A percentile compares a stretch with the other conserved stretches of the same genome.
These are phyloP conservation scores for Ensete ventricosum DNA, from an alignment of 176 grass and related monocot genomes.

Conservation along the genomic window DNA sequence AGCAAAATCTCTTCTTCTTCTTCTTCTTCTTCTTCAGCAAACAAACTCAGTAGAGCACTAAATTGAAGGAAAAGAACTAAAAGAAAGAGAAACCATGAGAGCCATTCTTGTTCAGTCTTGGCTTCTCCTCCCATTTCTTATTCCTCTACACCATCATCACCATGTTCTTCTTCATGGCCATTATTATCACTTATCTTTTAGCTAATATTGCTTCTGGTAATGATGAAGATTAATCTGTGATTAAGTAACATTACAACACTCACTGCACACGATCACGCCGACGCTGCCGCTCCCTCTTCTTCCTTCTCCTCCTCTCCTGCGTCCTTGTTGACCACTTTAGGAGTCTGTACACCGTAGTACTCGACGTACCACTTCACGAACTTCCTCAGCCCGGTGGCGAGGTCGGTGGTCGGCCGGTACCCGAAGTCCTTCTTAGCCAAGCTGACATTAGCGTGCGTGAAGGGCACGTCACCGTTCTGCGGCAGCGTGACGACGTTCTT, in stretches of 20 bases:
- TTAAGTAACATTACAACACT: not conserved
- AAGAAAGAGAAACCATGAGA: not conserved
- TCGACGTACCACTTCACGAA: constrained; percentile 13
- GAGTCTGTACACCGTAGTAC: constrained; percentile 1
- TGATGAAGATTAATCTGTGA: not conserved
- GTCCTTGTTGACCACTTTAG: not conserved
- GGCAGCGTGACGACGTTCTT: constrained; percentile 8
- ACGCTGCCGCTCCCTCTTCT: not conserved
- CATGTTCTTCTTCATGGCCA: not conserved
- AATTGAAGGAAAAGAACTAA: not conserved
- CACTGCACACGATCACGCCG: not conserved
- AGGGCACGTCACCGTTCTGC: constrained; percentile 12
- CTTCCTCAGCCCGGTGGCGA: constrained; percentile 5
- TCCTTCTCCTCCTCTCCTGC: not conserved
- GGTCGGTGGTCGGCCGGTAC: constrained; percentile 13
- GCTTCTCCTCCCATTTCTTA: not conserved
- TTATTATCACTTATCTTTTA: not conserved
- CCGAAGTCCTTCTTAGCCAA: constrained; percentile 4
- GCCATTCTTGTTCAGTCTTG: not conserved
- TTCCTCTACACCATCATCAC: not conserved
- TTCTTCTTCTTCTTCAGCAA: too few relatives aligned
- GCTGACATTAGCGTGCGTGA: constrained; percentile 11
- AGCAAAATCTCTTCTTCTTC: too few relatives aligned
- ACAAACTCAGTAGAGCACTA: too few relatives aligned
- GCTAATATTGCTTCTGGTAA: not conserved